Base-by-base conservation (phyloP, 139 green algal species). In the Chlamydomonas asymmetrica region DNA sequence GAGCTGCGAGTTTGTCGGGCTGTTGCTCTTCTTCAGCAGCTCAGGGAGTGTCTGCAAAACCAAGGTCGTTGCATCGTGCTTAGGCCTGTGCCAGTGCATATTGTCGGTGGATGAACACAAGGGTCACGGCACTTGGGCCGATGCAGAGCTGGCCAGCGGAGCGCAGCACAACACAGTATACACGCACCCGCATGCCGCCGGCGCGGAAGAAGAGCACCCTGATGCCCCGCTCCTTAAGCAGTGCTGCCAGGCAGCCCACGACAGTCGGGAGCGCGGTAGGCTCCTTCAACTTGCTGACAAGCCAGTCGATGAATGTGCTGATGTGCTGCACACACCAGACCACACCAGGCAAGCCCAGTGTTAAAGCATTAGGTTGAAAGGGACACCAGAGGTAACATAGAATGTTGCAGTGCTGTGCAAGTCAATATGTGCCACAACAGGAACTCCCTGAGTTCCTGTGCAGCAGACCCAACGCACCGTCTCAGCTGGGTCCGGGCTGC, bases 241-340 rank as follows among this genome's bases (percentile, higher is more conserved):
- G 79, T n/a, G 83, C 68, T 25, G 88, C 85, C 49, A 98, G 82
- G 23, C 82, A 84, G 61, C 78, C 83, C 18, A 93, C 71, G 1
- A 82, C 80, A 0, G 59, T 77, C 59, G 45, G 80, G 59, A 94
- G 74, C 0, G 91, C 84, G 3, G 79, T 79, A 20, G 87, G 85
- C 23, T 82, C 82, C 66, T 89, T 85, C 71, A 98, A 88, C 90
- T 98, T 93, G 18, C 73, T 81, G 43, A 88, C 89, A 29, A 94
- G 87, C 91, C 91, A 97, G n/a, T 97, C 93, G 23, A 97, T 35
- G 67, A 97, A 97, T 31, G 75, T 65, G 10, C 84, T 73, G 45
- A 93, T 86, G 65, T 84, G 66, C 79, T 82, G 81, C 73, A 43
- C 7, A 32, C 39, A 66, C 52, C 9, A n/a, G n/a, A n/a, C n/a